Base-by-base conservation (phyloP, 768 basidiomycete genomes). In the Bullera alba region DNA sequence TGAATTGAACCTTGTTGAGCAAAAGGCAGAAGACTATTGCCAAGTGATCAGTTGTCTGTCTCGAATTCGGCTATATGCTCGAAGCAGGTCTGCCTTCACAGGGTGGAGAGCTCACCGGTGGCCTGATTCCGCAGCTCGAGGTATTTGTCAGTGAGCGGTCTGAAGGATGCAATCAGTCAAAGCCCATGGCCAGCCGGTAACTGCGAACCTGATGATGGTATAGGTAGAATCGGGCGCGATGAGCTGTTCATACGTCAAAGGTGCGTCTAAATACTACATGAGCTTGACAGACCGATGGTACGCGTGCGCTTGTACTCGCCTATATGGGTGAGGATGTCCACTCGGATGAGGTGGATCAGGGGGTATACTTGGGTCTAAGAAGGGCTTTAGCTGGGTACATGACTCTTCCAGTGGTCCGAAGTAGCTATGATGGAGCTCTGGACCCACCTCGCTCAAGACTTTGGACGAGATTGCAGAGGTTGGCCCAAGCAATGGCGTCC, bases 111-210 rank as follows among this genome's bases (percentile, higher is more conserved):
- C 59, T 27, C 23, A 73, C 70, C 64, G 52, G 88, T 76, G 4
- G 89, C 82, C 67, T 83, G 81, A 74, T 95, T 96, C 22, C 85
- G 85, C 42, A 90, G 74, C 8, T 77, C 77, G 26, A 79, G 75
- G 71, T 95, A 95, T 74, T 91, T 93, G 51, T 91, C 86, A 41
- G 83, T 80, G 27, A 96, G 77, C 0, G 92, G 92, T 30, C 83
- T 84, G 48, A 6, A 22, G 14, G n/a, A 17, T 10, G 36, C 21
- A 45, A 17, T 19, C 25, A 21, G 27, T 6, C n/a, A 30, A 28
- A 10, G 6, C 27, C 26, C 29, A 22, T 25, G 41, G 16, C 27
- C 28, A 41, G 22, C 21, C 21, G 8, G 10, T 16, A 25, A 48
- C 65, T 39, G n/a, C n/a, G n/a, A n/a, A 70, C 72, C 71, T 48